A percentile compares a stretch with the other conserved stretches of the same genome.
These are phyloP conservation scores for Clohesyomyces aquaticus DNA, from an alignment of 495 filamentous ascomycete species.

Conservation along the genomic window DNA sequence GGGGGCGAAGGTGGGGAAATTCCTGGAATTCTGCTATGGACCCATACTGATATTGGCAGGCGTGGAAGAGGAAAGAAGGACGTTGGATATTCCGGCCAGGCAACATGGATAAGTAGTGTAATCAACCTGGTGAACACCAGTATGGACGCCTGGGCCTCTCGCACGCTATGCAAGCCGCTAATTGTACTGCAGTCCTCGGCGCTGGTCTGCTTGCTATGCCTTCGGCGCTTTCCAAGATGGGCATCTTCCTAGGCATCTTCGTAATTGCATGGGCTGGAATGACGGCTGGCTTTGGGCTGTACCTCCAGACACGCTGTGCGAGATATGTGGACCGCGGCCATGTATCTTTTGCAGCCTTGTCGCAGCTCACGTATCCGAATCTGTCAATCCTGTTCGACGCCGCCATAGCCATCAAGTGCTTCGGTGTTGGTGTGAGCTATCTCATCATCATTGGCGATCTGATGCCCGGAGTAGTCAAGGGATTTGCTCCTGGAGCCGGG, in stretches of 20 bases:
- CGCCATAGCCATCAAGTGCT: slow-evolving; percentile 97
- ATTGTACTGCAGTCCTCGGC: slow-evolving; percentile 69
- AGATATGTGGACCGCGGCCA: slow-evolving; percentile 85
- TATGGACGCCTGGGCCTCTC: slow-evolving; percentile 47
- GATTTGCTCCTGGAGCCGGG: slow-evolving; percentile 65
- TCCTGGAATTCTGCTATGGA: background rate
- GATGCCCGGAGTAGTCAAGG: slow-evolving; percentile 91
- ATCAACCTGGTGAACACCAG: slow-evolving; percentile 96
- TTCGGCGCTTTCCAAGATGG: slow-evolving; percentile 88
- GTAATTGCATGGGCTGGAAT: slow-evolving; percentile 90
- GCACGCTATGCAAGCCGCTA: background rate
- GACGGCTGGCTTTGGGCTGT: slow-evolving; percentile 89
- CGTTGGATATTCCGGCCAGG: slow-evolving; percentile 64
- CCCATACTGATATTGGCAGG: slow-evolving; percentile 46
- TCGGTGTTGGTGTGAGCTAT: slow-evolving; percentile 94
- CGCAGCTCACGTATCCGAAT: slow-evolving; percentile 95
- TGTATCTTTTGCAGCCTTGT: slow-evolving; percentile 87
- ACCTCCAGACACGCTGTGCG: slow-evolving; percentile 90
- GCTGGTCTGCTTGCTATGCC: slow-evolving; percentile 96
- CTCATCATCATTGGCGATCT: slow-evolving; percentile 98
- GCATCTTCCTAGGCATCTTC: slow-evolving; percentile 75
- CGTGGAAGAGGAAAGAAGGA: slow-evolving; percentile 58
- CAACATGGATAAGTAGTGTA: slow-evolving; percentile 87
- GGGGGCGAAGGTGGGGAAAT: slow-evolving; percentile 43
- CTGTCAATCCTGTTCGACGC: slow-evolving; percentile 94